Percentiles rank a stretch among this genome's conserved stretches.
These are phyloP conservation scores for Eimeria praecox DNA, from an alignment of 169 alveolate species.

Conservation along the genomic window DNA sequence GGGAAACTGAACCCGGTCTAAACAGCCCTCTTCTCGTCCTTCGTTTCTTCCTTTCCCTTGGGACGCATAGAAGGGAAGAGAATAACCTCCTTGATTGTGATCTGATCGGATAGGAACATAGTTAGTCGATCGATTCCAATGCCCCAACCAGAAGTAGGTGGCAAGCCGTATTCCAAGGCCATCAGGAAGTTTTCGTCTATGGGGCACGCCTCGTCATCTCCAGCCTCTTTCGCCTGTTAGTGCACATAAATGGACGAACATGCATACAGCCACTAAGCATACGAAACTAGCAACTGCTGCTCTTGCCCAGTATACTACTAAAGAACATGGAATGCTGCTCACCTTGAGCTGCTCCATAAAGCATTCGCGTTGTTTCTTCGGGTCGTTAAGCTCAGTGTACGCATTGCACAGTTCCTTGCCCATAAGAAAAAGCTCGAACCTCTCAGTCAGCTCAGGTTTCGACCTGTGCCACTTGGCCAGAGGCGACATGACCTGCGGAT, in stretches of 20 bases:
- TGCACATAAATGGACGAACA: not conserved
- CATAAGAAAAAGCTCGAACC: slow-evolving; percentile 98
- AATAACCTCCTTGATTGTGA: slow-evolving; percentile 98
- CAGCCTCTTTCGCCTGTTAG: slow-evolving; percentile 83
- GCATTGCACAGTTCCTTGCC: slow-evolving; percentile 99
- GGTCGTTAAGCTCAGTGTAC: slow-evolving; percentile 99
- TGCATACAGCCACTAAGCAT: not conserved
- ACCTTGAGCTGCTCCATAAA: slow-evolving; percentile 95
- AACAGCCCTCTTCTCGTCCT: slow-evolving; percentile 44
- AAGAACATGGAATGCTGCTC: not conserved
- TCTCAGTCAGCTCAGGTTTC: slow-evolving; percentile 95
- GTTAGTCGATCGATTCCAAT: slow-evolving; percentile 98
- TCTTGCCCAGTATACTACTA: not conserved
- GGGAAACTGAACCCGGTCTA: not conserved
- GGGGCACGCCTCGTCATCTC: slow-evolving; percentile 88
- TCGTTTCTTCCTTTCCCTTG: slow-evolving; percentile 19
- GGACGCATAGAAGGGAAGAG: slow-evolving; percentile 98
- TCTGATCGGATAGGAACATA: slow-evolving; percentile 97
- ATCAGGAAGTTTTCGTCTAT: slow-evolving; percentile 91
- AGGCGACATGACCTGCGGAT: slow-evolving; percentile 99
- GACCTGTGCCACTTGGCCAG: slow-evolving; percentile 98
- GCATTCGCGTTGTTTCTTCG: slow-evolving; percentile 96
- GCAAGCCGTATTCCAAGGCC: slow-evolving; percentile 98
- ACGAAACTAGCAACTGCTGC: not conserved
- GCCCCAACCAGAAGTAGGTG: slow-evolving; percentile 99